Base-by-base conservation (phyloP, 192 early-diverging fungal species). In the Linnemannia schmuckeri region DNA sequence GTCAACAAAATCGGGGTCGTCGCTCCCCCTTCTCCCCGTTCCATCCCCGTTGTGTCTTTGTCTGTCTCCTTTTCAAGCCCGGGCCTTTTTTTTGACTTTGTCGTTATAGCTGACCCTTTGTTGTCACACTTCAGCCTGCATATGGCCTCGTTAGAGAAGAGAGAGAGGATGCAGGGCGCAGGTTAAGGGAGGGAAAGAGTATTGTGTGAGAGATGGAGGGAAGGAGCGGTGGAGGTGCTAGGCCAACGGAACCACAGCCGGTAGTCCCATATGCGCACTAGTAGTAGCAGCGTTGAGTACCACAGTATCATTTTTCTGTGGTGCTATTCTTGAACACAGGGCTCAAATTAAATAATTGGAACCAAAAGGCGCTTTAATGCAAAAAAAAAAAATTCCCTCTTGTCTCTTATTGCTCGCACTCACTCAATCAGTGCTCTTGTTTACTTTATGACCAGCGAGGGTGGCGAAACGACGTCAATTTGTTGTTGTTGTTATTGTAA, bases 271-370 rank as follows among this genome's bases (percentile, higher is more conserved):
- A 15, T 63, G n/a, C 24, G 61, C 12, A 46, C 44, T 46, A 46
- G 44, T 46, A 0, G 44, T 13, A 37, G 37, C 37, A 37, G 55
- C 27, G 55, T 57, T 44, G 37, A 37, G 37, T 37, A 37, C 37
- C 42, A 12, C 10, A 44, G 9, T 44, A 44, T 44, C 6, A 37
- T 44, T 44, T 44, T 44, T 12, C 42, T 44, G 47, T 52, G 18
- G 30, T 35, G 61, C 61, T 66, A 66, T 66, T 66, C 61, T 66
- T 66, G 61, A 33, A 66, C 61, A 15, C 27, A 66, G 30, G 61
- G 61, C 61, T 66, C 61, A 66, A 66, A 66, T 66, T 66, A 66
- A 66, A 66, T 66, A 66, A 66, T 66, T 10, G 6, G 27, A n/a
- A 57, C 20, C 20, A 57, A 57, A 57, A 24, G n/a, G 61, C n/a